Evolutionary conservation across 805 yeast genomes (phyloP), one percentile per base, ranked within the genome.

Genomic region (Kazachstania viticola): DNA sequence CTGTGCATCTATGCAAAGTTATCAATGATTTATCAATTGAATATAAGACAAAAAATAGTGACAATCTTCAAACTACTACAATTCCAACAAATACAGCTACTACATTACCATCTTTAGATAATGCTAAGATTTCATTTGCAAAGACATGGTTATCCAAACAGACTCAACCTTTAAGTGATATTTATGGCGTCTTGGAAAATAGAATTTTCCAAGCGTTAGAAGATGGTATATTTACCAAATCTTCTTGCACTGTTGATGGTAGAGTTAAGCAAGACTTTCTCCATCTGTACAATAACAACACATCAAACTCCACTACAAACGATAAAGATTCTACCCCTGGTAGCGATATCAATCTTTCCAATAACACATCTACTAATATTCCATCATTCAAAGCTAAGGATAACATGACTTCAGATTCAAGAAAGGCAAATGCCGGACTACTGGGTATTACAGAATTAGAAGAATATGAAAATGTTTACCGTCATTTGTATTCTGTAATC

Each of bases 91-190:
- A 13, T 11, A 25, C 9, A 4, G 17, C 24, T 16, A 21, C n/a
- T 6, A 30, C 16, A 12, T 15, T 33, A 15, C 44, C 57, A 8
- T 62, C 50, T 3, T 34, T 54, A 26, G 52, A 48, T 27, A 44
- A 45, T 17, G 32, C 42, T 2, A 56, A 51, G 32, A 44, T 56
- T 1, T 68, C 67, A 36, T 79, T 83, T 52, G 72, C 79, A 27
- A 72, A 73, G 51, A 71, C 75, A 41, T 83, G 95, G 94, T 64
- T 84, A 28, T 64, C 79, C 30, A 81, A 78, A 49, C 94, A 84
- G 56, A 79, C 87, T 9, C 94, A 83, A 56, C 95, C 95, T 30
- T 64, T 64, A 37, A 75, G 88, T 6, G 76, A 71, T 31, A 79
- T 83, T 25, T 83, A 83, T 50, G 75, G 77, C 5, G 64, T 82